These are phyloP conservation scores for Phytophthora fragariaefolia DNA, from an alignment of 352 stramenopile genomes.

Conservation along the genomic window DNA sequence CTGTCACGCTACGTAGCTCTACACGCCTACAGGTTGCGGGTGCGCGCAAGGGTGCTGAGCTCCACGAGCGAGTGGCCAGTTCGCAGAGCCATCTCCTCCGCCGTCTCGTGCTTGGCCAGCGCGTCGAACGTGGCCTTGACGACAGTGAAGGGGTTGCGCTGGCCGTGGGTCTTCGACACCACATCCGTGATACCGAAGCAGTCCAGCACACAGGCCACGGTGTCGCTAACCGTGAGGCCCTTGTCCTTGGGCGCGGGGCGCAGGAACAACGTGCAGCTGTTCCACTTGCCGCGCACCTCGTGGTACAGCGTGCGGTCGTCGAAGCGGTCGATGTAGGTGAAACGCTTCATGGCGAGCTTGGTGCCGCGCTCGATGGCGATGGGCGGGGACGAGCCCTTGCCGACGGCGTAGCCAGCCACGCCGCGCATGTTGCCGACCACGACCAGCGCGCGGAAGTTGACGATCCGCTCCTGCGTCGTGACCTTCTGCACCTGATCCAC, in stretches of 20 bases:
- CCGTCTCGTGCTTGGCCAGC: conserved; percentile 93
- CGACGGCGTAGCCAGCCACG: conserved; percentile 93
- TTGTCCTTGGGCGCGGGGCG: conserved; percentile 76
- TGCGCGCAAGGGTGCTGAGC: conserved; percentile 77
- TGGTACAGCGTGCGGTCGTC: conserved; percentile 91
- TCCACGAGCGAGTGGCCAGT: conserved; percentile 88
- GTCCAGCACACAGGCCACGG: conserved; percentile 81
- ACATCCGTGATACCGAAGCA: conserved; percentile 95
- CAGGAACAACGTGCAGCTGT: conserved; percentile 94
- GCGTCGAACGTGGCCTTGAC: conserved; percentile 96
- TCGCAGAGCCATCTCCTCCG: conserved; percentile 94
- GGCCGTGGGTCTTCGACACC: conserved; percentile 93
- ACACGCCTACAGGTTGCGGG: conserved; percentile 65
- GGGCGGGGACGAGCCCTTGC: conserved; percentile 88
- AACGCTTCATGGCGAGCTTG: conserved; percentile 92
- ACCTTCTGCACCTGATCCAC: conserved; percentile 90
- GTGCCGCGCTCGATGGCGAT: conserved; percentile 91
- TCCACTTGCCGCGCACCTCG: conserved; percentile 95
- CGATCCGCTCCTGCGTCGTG: conserved; percentile 92
- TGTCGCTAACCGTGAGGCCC: conserved; percentile 82
- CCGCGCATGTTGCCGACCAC: conserved; percentile 95
- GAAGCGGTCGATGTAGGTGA: conserved; percentile 96
- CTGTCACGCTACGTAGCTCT: conserved; percentile 6
- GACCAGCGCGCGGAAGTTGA: conserved; percentile 93
- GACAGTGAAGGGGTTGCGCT: conserved; percentile 95